Percentiles rank a stretch among this genome's conserved stretches.
These are phyloP conservation scores for Vicia sativa DNA, from an alignment of 306 rosid species.

Conservation along the genomic window DNA sequence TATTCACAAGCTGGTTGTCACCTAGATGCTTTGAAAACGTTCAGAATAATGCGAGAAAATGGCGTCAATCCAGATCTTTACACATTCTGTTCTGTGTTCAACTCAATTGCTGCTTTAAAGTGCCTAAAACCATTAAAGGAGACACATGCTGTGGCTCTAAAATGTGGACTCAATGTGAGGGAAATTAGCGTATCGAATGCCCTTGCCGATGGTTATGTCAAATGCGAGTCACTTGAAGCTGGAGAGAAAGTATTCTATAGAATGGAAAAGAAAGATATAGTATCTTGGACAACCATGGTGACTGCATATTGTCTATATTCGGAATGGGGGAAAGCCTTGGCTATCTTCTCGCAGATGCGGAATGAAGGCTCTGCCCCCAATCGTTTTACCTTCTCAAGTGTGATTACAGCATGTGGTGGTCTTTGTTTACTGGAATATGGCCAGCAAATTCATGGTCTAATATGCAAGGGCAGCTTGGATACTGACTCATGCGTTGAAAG, in stretches of 20 bases:
- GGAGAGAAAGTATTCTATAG: slow-evolving; percentile 56
- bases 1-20: slow-evolving; percentile 59
- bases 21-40: slow-evolving; percentile 59
- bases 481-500: slow-evolving; percentile 64
- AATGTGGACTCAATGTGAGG: slow-evolving; percentile 48
- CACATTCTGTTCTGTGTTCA: slow-evolving; percentile 70
- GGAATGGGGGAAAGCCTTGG: slow-evolving; percentile 64
- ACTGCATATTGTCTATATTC: slow-evolving; percentile 66
- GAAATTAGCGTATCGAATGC: slow-evolving; percentile 57
- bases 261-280: slow-evolving; percentile 70
- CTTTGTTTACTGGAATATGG: slow-evolving; percentile 67
- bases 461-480: slow-evolving; percentile 62
- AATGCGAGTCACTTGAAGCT: slow-evolving; percentile 58
- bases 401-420: slow-evolving; percentile 63
- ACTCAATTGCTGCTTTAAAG: slow-evolving; percentile 63
- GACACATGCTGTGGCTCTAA: slow-evolving; percentile 60
- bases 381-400: slow-evolving; percentile 65
- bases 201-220: slow-evolving; percentile 68
- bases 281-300: slow-evolving; percentile 78
- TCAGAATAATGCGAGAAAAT: slow-evolving; percentile 58
- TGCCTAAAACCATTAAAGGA: slow-evolving; percentile 38
- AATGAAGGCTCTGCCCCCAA: slow-evolving; percentile 61
- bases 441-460: slow-evolving; percentile 65
- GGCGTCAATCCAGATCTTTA: slow-evolving; percentile 51
- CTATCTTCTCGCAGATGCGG: slow-evolving; percentile 63